Conservation (phyloP, 805 yeast species). For the Barnettozyma sp. region DNA sequence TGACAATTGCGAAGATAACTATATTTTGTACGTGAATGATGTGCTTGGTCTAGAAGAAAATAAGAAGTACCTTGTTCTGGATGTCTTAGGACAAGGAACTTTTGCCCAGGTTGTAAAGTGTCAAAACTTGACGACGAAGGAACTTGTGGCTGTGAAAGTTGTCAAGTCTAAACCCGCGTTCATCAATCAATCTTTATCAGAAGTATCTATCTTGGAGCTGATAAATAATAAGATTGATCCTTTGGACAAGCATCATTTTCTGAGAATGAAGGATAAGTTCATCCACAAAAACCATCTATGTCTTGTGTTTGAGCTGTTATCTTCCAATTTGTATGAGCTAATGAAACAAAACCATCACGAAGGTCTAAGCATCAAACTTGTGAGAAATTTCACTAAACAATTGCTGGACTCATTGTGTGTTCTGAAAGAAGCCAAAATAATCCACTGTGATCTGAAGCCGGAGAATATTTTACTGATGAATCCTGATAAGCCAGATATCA, state of each 20-base stretch:
- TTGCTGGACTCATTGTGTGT: conserved; percentile 73
- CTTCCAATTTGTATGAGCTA: conserved; percentile 83
- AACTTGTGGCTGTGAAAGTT: conserved; percentile 89
- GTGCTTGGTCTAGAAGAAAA: conserved; percentile 82
- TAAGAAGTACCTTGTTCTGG: conserved; percentile 80
- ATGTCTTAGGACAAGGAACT: conserved; percentile 91
- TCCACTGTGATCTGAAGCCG: conserved; percentile 96
- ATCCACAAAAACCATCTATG: conserved; percentile 91
- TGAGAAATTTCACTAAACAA: conserved; percentile 73
- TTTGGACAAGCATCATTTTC: conserved; percentile 64
- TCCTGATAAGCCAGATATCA: conserved; percentile 62
- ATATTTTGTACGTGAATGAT: conserved; percentile 90
- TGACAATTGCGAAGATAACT: conserved; percentile 87
- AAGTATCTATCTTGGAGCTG: conserved; percentile 78
- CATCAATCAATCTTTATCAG: conserved; percentile 85
- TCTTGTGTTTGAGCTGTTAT: conserved; percentile 82
- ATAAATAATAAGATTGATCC: conserved; percentile 67
- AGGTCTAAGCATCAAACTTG: conserved; percentile 76
- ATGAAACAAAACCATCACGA: conserved; percentile 90
- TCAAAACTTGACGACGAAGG: conserved; percentile 58
- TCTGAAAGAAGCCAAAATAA: conserved; percentile 73
- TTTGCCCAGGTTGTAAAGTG: conserved; percentile 98
- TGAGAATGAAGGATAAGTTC: conserved; percentile 79
- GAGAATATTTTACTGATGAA: conserved; percentile 81
- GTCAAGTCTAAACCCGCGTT: conserved; percentile 89